Base-by-base conservation (phyloP, 1,139 yeast species). In the Geotrichum cucujoidarum region DNA sequence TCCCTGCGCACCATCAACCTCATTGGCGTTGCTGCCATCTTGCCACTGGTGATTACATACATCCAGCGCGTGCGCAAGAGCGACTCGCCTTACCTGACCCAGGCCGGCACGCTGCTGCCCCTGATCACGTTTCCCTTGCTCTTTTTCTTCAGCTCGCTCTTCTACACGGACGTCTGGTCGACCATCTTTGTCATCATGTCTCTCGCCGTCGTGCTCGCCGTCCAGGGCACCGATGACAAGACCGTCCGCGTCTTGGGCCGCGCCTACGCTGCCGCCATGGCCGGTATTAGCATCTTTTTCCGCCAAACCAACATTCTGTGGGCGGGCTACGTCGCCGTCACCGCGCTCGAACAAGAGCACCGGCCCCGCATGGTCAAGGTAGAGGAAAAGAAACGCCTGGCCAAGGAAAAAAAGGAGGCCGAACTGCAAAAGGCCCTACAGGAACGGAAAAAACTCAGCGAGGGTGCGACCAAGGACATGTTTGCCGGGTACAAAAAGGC, bases 141-240 rank as follows among this genome's bases (percentile, higher is more conserved):
- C 48, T 73, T 81, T 36, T 75, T 89, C 8, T 92, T 81, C 64
- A 81, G 83, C 57, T 79, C 81, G 43, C 67, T 92, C 41, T 94
- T 81, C 66, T 94, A 92, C 66, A 92, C 99, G 0, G 98, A 92
- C 64, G 82, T 89, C 1, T 89, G 97, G 97, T 79, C 97, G 0
- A 78, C 94, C 0, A 74, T 85, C 0, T 68, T 87, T 38, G 75
- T 90, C 7, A 55, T 86, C 44, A 74, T 68, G 33, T 75, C 76
- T 29, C 72, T 72, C 61, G 72, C 67, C 22, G 62, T 69, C 34
- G 78, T 62, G 2, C 64, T 50, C 37, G 41, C 27, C 21, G 39
- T 30, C 20, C 25, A 32, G 36, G 30, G 42, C 39, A 22, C 51
- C 18, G 32, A 21, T 10, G 8, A 34, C 45, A 11, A 17, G 8